Conservation (phyloP, 306 rosid species). For the Phaseolus lunatus region DNA sequence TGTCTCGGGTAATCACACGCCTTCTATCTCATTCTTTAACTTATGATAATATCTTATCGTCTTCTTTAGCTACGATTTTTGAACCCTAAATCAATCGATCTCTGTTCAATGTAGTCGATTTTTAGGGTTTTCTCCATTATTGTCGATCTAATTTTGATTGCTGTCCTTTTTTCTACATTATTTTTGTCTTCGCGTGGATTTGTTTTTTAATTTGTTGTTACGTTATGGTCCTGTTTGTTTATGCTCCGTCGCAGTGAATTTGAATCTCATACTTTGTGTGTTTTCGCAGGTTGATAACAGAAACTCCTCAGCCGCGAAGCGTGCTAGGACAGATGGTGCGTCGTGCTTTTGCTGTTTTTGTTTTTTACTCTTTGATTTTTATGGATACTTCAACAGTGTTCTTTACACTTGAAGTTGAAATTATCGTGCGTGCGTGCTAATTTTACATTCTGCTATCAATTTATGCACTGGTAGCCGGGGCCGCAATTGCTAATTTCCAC, state of each 20-base stretch:
- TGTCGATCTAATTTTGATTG: not conserved
- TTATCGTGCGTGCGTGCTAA: not conserved
- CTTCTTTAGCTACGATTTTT: not conserved
- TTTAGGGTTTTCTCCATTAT: slow-evolving; percentile 43
- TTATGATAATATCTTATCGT: not conserved
- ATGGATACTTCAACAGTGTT: slow-evolving; percentile 15
- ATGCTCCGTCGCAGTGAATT: not conserved
- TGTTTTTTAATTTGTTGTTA: slow-evolving; percentile 2
- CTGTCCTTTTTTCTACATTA: not conserved
- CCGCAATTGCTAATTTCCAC: not conserved
- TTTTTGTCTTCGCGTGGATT: not conserved
- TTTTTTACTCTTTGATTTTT: not conserved
- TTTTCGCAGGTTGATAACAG: slow-evolving; percentile 82
- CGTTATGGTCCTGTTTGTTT: not conserved
- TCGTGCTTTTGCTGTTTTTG: not conserved
- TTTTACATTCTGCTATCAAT: slow-evolving; percentile 11
- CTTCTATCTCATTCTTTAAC: not conserved
- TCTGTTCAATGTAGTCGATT: not conserved
- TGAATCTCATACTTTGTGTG: slow-evolving; percentile 16
- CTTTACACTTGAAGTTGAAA: not conserved
- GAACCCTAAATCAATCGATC: slow-evolving; percentile 28
- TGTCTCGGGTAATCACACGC: slow-evolving; percentile 52
- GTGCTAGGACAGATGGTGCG: slow-evolving; percentile 97
- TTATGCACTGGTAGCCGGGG: not conserved
- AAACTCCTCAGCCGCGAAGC: slow-evolving; percentile 95